Conservation (phyloP, 108 stramenopile genomes). For the Cyclotella baltica region DNA sequence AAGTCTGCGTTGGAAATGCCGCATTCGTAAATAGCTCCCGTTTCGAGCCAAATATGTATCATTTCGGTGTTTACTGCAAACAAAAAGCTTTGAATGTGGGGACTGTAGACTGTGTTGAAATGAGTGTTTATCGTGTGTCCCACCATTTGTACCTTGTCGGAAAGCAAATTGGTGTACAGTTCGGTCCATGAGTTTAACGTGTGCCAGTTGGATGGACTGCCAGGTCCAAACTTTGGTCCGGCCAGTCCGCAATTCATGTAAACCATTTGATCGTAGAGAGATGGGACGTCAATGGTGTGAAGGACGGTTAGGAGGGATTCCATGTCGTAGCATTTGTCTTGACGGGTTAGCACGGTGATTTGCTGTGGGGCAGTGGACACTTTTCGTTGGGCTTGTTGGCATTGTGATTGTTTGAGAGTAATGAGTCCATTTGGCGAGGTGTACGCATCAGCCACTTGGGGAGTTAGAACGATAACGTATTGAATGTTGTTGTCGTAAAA, state of each 20-base stretch:
- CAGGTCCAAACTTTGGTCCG: constrained; percentile 55
- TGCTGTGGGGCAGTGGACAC: background rate
- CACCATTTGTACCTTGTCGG: constrained; percentile 50
- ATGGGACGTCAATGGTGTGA: constrained; percentile 20
- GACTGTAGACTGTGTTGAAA: constrained; percentile 43
- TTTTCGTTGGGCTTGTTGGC: constrained; percentile 23
- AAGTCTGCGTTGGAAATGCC: constrained; percentile 50
- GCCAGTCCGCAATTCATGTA: constrained; percentile 62
- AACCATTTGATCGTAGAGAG: constrained; percentile 58
- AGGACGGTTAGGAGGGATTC: constrained; percentile 50
- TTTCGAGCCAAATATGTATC: constrained; percentile 43
- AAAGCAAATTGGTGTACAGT: constrained; percentile 47
- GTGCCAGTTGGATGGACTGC: constrained; percentile 30
- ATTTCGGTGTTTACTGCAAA: constrained; percentile 48
- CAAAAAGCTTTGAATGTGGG: constrained; percentile 46
- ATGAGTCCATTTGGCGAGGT: constrained; percentile 37
- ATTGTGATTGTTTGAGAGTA: constrained; percentile 36
- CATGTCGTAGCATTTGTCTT: constrained; percentile 64
- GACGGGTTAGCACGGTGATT: constrained; percentile 44
- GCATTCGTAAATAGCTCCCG: constrained; percentile 53
- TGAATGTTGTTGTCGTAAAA: constrained; percentile 34
- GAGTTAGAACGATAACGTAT: constrained; percentile 51
- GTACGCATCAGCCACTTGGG: constrained; percentile 47
- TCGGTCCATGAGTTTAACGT: constrained; percentile 41
- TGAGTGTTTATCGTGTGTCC: constrained; percentile 56